Evolutionary conservation across 2,329 filamentous ascomycete genomes (phyloP), one percentile per base, ranked within the genome.

Genomic region (Fonsecaea monophora): DNA sequence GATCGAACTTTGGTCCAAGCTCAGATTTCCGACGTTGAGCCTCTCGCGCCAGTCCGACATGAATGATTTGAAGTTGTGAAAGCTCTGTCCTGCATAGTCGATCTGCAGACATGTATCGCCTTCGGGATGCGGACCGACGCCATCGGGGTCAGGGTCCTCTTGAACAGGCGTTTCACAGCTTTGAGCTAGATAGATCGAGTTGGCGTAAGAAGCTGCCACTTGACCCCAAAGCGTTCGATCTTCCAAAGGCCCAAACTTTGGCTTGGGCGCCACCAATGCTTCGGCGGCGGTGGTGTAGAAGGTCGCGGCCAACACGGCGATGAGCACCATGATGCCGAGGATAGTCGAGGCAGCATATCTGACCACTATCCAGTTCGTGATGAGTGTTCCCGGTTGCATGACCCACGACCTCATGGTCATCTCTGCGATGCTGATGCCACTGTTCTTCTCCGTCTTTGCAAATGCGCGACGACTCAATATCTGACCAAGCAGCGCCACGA

Each of bases 251-350:
- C 87, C 86, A 67, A 84, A 85, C 61, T 84, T 87, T 6, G 94
- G 81, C 72, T 91, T 90, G 0, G 92, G 92, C 2, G 90, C 84
- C 0, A 94, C 90, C 73, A 94, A 81, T 8, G 90, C 88, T 69
- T 92, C 89, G 0, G 90, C 90, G 0, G 91, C 91, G 1, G 90
- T 90, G 0, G 90, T 92, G 74, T 94, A 95, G 5, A 94, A 83
- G 73, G 90, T 87, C 0, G 89, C 86, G 1, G 87, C 81, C 1
- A 92, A 67, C 0, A 90, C 87, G 1, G 89, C 89, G 1, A 86
- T 79, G 13, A 94, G 76, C 0, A 89, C 86, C 2, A 92, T 73
- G 0, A 83, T 74, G 0, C 91, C 92, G 0, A 94, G 78, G 0
- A 91, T 71, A 35, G 59, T 61, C 0, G 89, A 90, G 0, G 83